A percentile compares a stretch with the other conserved stretches of the same genome.
Conservation (phyloP, 1,284 basidiomycete species). For the Microbotryum silenes-acaulis region DNA sequence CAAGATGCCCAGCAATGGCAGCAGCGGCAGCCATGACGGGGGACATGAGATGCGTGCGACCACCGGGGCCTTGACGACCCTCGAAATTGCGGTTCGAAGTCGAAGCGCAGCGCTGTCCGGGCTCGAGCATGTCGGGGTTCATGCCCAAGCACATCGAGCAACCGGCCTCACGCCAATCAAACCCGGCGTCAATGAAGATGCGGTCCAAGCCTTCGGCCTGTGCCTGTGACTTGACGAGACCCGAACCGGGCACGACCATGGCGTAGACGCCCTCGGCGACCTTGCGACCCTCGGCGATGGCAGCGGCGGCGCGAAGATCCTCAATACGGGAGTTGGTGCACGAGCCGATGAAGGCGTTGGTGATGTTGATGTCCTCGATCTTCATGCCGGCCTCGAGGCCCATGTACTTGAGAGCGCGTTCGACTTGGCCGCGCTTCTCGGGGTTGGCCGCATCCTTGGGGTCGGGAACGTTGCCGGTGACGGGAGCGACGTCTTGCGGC, state of each 20-base stretch:
- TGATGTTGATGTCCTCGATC: slow-evolving; percentile 76
- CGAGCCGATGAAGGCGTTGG: slow-evolving; percentile 92
- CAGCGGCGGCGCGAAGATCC: slow-evolving; percentile 82
- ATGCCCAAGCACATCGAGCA: slow-evolving; percentile 98
- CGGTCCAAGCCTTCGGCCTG: slow-evolving; percentile 86
- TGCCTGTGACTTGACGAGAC: slow-evolving; percentile 87
- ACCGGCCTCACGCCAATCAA: slow-evolving; percentile 95
- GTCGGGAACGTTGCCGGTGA: slow-evolving; percentile 76
- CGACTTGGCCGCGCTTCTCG: slow-evolving; percentile 63
- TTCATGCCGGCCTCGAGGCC: slow-evolving; percentile 71
- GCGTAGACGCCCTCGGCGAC: slow-evolving; percentile 73
- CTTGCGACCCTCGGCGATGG: slow-evolving; percentile 68
- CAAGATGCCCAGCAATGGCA: slow-evolving; percentile 77
- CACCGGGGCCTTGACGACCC: slow-evolving; percentile 82
- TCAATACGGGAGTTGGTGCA: slow-evolving; percentile 97
- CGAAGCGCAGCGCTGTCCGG: slow-evolving; percentile 86
- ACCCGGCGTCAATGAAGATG: slow-evolving; percentile 87
- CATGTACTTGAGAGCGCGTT: slow-evolving; percentile 86
- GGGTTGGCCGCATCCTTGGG: slow-evolving; percentile 61
- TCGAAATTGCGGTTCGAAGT: slow-evolving; percentile 98
- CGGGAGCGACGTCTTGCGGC: slow-evolving; percentile 83
- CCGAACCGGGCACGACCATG: slow-evolving; percentile 94
- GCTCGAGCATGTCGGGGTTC: slow-evolving; percentile 89
- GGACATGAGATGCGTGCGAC: slow-evolving; percentile 84
- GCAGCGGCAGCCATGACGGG: slow-evolving; percentile 96